These are phyloP conservation scores for Triticum urartu DNA, from an alignment of 176 grass and related monocot genomes.

Conservation along the genomic window DNA sequence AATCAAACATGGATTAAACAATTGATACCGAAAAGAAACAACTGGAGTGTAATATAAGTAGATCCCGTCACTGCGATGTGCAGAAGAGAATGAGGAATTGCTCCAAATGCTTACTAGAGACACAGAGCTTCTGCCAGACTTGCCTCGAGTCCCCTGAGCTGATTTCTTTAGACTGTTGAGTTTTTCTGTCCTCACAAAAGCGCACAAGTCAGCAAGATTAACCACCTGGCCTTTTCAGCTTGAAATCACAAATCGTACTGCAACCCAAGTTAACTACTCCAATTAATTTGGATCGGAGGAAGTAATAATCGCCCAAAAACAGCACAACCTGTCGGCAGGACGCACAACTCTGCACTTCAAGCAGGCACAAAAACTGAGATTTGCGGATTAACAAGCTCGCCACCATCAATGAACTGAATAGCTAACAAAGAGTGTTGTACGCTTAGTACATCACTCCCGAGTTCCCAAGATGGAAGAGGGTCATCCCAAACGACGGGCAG, in stretches of 20 bases:
- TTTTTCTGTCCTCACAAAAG: constrained; percentile 15
- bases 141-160: constrained; percentile 50
- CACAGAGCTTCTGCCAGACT: constrained; percentile 34
- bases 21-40: not conserved
- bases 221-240: not conserved
- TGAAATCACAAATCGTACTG: not conserved
- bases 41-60: not conserved
- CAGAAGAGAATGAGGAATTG: not conserved
- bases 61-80: too few relatives aligned
- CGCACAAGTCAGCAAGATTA: not conserved
- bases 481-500: not conserved
- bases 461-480: too few relatives aligned
- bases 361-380: too few relatives aligned
- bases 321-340: too few relatives aligned
- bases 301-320: not conserved
- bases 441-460: not conserved
- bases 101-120: constrained; percentile 35
- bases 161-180: constrained; percentile 36
- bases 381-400: too few relatives aligned
- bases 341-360: too few relatives aligned
- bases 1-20: not conserved
- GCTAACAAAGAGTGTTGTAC: too few relatives aligned
- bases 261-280: not conserved
- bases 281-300: too few relatives aligned
- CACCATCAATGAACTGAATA: too few relatives aligned